phyloP scores from a whole-genome alignment of 2,329 filamentous ascomycete species.

The Ceratocystis papillata region DNA sequence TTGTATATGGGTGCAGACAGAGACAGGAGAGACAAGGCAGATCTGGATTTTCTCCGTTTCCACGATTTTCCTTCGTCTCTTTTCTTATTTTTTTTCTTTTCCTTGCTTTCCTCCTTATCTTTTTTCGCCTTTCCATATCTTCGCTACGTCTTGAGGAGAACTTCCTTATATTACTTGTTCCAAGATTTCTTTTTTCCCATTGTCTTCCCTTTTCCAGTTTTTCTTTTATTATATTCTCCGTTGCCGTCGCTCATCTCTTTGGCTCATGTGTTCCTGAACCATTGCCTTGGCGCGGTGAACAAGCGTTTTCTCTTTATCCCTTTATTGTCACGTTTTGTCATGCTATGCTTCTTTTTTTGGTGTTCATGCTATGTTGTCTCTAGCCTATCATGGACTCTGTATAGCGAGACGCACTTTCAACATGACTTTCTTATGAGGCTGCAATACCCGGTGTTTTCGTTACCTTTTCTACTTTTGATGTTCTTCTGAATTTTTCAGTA shows the following conservation, averaged over 20 bases:
- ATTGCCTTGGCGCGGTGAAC: background rate
- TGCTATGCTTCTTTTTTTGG: conserved; percentile 11
- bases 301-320: conserved; percentile 10
- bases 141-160: conserved; percentile 24
- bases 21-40: background rate
- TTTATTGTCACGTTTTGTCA: conserved; percentile 10
- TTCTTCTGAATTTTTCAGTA: background rate
- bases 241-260: no score
- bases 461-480: background rate
- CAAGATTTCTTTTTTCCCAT: conserved; percentile 27
- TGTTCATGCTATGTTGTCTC: conserved; percentile 11
- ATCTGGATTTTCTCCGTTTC: background rate
- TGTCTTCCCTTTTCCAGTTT: conserved; percentile 27
- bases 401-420: conserved; percentile 1
- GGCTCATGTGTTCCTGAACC: conserved; percentile 10
- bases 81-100: conserved; percentile 24
- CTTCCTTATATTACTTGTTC: conserved; percentile 24
- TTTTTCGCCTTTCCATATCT: conserved; percentile 25
- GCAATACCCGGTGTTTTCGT: conserved; percentile 5
- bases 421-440: background rate
- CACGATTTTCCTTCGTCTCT: background rate
- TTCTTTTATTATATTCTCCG: no score
- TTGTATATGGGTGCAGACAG: conserved; percentile 19
- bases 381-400: background rate
- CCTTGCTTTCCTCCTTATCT: conserved; percentile 24